Percentiles rank a stretch among this genome's conserved stretches.
Conservation (phyloP, 306 rosid genomes). For the Ziziphus jujuba region DNA sequence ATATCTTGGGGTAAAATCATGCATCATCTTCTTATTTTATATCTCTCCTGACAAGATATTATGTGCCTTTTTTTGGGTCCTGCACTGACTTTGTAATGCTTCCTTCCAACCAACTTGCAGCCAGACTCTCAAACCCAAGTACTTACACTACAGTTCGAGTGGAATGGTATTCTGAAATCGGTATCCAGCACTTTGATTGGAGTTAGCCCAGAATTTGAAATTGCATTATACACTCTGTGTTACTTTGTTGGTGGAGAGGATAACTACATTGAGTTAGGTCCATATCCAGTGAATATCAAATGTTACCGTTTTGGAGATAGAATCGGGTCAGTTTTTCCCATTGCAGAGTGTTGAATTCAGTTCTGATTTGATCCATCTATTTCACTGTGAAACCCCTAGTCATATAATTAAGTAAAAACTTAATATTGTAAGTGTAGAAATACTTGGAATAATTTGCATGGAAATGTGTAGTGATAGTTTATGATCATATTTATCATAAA, state of each 20-base stretch:
- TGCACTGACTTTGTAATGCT: constrained; percentile 19
- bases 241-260: constrained; percentile 76
- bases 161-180: constrained; percentile 91
- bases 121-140: constrained; percentile 93
- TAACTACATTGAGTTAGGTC: constrained; percentile 80
- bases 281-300: constrained; percentile 78
- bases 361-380: constrained; percentile 5
- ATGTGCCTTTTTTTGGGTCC: background rate
- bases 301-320: constrained; percentile 65
- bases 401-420: background rate
- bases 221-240: constrained; percentile 85
- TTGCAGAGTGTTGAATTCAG: constrained; percentile 57
- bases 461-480: background rate
- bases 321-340: constrained; percentile 83
- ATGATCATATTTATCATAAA: background rate
- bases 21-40: background rate
- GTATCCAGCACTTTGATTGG: constrained; percentile 92
- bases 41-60: background rate
- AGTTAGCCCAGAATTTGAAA: constrained; percentile 97
- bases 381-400: background rate
- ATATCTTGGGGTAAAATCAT: too few relatives aligned
- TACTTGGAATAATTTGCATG: background rate
- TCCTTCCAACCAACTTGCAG: constrained; percentile 48
- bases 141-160: constrained; percentile 86
- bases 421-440: background rate